Evolutionary conservation across 2,329 filamentous ascomycete genomes (phyloP).

Genomic region (Curvularia sp.): DNA sequence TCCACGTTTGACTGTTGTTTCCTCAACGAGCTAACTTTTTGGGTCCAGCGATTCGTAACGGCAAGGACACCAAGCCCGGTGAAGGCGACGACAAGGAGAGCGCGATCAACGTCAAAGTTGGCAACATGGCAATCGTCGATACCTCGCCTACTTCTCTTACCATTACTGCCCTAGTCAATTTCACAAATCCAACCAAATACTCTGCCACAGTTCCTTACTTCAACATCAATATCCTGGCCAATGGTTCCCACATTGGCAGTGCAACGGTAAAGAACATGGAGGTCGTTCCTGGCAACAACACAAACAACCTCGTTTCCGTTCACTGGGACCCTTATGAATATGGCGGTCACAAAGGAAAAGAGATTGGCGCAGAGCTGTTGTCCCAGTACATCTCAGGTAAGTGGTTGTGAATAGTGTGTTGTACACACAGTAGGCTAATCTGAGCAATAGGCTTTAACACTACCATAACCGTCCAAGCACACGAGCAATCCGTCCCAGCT

Average conservation of each 20-base stretch:
- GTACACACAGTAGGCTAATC: conserved; percentile 15
- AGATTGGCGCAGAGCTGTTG: conserved; percentile 73
- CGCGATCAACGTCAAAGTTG: conserved; percentile 68
- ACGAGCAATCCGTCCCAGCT: conserved; percentile 74
- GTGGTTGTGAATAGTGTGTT: conserved; percentile 12
- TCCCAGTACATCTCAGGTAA: conserved; percentile 83
- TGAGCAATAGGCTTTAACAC: conserved; percentile 71
- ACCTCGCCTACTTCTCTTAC: conserved; percentile 75
- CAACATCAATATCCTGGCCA: conserved; percentile 76
- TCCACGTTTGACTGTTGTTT: conserved; percentile 30
- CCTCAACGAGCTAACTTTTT: conserved; percentile 42
- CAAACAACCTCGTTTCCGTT: conserved; percentile 69
- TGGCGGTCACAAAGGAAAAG: conserved; percentile 66
- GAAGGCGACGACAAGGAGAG: conserved; percentile 54
- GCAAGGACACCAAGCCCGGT: conserved; percentile 55
- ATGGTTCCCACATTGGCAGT: conserved; percentile 77
- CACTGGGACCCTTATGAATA: conserved; percentile 74
- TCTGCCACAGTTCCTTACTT: conserved; percentile 80
- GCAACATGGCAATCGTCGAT: conserved; percentile 73
- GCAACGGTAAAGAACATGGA: conserved; percentile 70
- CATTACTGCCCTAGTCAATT: conserved; percentile 75
- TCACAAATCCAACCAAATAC: conserved; percentile 91
- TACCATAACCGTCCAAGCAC: conserved; percentile 74
- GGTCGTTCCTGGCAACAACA: conserved; percentile 74
- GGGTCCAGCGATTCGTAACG: conserved; percentile 45